Evolutionary conservation across 176 grass and related monocot genomes (phyloP).

Genomic region (Leersia perrieri): DNA sequence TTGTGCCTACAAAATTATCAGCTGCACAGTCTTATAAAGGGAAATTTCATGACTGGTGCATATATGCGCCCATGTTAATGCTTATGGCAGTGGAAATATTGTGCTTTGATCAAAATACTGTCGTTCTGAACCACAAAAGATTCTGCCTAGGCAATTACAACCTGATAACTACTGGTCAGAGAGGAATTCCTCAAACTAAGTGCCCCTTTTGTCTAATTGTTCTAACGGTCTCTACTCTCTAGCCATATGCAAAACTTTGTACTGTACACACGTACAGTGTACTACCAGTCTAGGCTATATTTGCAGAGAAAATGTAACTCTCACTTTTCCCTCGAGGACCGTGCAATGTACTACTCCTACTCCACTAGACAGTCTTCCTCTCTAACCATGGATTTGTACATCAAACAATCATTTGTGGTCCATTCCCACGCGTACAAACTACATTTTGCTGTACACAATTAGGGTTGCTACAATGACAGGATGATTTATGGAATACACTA

Average conservation of each 20-base stretch:
- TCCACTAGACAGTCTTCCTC: neutral
- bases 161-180: neutral
- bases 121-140: neutral
- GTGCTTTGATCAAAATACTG: neutral
- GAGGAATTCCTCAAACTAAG: slow-evolving; percentile 36
- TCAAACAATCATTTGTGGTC: slow-evolving; percentile 35
- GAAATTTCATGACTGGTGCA: neutral
- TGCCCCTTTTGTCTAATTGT: slow-evolving; percentile 23
- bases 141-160: slow-evolving; percentile 29
- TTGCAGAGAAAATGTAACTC: slow-evolving; percentile 34
- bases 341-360: too few relatives aligned
- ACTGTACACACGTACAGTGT: neutral
- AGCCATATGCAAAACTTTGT: neutral
- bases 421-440: neutral
- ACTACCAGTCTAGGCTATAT: slow-evolving; percentile 23
- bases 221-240: slow-evolving; percentile 24
- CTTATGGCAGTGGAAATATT: neutral
- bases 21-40: neutral
- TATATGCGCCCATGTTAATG: neutral
- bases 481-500: neutral
- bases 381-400: slow-evolving; percentile 10
- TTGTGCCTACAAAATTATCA: neutral
- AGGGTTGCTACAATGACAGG: neutral
- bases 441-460: neutral
- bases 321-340: slow-evolving; percentile 14